Base-by-base conservation (phyloP, 1,139 yeast species). In the Williopsis jadinii region DNA sequence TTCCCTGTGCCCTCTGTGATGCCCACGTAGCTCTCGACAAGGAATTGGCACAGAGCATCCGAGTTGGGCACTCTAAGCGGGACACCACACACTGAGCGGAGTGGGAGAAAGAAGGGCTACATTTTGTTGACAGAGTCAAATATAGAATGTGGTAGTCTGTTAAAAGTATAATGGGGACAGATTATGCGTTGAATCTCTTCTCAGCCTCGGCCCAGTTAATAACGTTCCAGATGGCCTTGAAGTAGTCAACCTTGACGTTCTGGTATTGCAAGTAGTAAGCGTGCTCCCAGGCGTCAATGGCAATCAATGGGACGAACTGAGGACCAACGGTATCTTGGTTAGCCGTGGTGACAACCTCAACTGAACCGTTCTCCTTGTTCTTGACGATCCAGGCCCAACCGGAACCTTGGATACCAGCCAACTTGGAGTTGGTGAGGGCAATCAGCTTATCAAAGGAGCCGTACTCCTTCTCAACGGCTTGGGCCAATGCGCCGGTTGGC, bases 241-340 rank as follows among this genome's bases (percentile, higher is more conserved):
- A 90, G 71, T 90, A 90, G 63, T 90, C 96, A 38, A 68, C 95
- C 75, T 90, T 90, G 63, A 83, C 92, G 70, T 90, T 90, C 69
- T 86, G 84, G 73, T 90, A 90, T 68, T 90, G 97, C 68, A 90
- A 75, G 76, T 90, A 90, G 73, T 88, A 90, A 42, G 97, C 97
- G 62, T 90, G 97, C 68, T 90, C 97, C 97, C 97, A 90, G 48
- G 97, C 97, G 61, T 90, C 97, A 63, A 90, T 86, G 41, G 96
- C 97, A 47, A 90, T 75, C 64, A 90, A 71, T 39, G 97, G 96
- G 42, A 79, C 73, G 61, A 77, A 73, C 28, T 76, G 70, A 34
- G 87, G 84, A 38, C 84, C 73, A 32, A 85, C 87, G 34, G 95
- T 84, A 67, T 90, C 97, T 67, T 90, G 97, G 73, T 90, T 90